Percentiles rank a stretch among this genome's conserved stretches.
phyloP scores from a whole-genome alignment of 2,329 filamentous ascomycete species.

The Domatiomyces catenatus region DNA sequence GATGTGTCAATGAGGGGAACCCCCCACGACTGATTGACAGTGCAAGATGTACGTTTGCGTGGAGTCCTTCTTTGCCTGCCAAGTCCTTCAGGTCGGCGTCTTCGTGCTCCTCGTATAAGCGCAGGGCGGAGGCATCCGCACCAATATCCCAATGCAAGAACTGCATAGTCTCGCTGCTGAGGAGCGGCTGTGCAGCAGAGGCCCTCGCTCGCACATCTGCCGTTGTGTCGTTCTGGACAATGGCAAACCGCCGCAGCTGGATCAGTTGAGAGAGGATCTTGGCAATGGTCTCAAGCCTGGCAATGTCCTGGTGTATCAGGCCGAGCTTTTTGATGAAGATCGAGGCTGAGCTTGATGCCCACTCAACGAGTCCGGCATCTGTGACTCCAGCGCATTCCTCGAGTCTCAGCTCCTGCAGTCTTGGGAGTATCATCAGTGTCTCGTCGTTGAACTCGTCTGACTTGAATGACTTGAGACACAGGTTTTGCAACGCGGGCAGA shows the following conservation, averaged over 20 bases:
- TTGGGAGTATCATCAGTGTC: conserved; percentile 36
- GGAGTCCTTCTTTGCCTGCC: background rate
- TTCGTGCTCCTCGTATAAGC: background rate
- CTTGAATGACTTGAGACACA: conserved; percentile 40
- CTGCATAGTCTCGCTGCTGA: conserved; percentile 35
- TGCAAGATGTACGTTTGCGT: conserved; percentile 11
- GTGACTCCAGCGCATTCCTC: conserved; percentile 41
- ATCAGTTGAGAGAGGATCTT: conserved; percentile 35
- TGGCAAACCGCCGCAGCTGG: conserved; percentile 34
- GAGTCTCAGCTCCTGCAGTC: conserved; percentile 37
- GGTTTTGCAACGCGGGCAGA: conserved; percentile 36
- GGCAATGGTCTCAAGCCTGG: conserved; percentile 36
- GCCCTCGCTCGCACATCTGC: conserved; percentile 21
- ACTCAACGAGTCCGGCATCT: conserved; percentile 39
- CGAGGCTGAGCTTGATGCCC: conserved; percentile 33
- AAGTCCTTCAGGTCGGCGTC: background rate
- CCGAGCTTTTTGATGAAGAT: conserved; percentile 31
- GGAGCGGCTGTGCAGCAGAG: conserved; percentile 29
- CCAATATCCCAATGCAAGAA: conserved; percentile 42
- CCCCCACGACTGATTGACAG: conserved; percentile 25
- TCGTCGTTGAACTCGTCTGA: conserved; percentile 40
- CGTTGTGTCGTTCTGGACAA: conserved; percentile 35
- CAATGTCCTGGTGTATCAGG: conserved; percentile 40
- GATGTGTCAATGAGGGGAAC: conserved; percentile 25
- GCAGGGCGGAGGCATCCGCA: conserved; percentile 22